These are phyloP conservation scores for Colletotrichum sansevieriae DNA, from an alignment of 2,329 filamentous ascomycete genomes.

Conservation along the genomic window DNA sequence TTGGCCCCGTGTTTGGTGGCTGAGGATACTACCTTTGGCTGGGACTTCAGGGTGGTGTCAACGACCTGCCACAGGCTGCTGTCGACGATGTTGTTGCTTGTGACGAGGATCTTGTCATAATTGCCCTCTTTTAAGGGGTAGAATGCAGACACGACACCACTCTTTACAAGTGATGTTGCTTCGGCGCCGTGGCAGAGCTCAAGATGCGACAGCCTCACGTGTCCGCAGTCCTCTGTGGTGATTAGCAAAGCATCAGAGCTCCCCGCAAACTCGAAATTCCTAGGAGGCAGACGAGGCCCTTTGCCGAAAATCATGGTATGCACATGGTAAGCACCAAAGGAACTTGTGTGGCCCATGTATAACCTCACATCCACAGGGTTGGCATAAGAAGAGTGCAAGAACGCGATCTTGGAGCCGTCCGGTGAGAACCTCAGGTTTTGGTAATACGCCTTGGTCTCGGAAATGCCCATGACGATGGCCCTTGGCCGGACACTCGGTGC, in stretches of 20 bases:
- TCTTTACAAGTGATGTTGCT: slow-evolving; percentile 45
- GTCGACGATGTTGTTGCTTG: slow-evolving; percentile 54
- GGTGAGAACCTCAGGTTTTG: slow-evolving; percentile 53
- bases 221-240: slow-evolving; percentile 51
- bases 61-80: slow-evolving; percentile 54
- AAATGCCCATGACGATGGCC: slow-evolving; percentile 44
- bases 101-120: slow-evolving; percentile 51
- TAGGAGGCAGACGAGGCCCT: slow-evolving; percentile 48
- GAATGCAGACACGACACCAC: slow-evolving; percentile 48
- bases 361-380: slow-evolving; percentile 48
- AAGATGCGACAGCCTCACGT: slow-evolving; percentile 50
- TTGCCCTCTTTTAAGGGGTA: slow-evolving; percentile 46
- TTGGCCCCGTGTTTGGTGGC: slow-evolving; percentile 49
- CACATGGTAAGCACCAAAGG: slow-evolving; percentile 48
- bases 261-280: slow-evolving; percentile 52
- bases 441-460: slow-evolving; percentile 33
- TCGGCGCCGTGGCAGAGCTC: slow-evolving; percentile 48
- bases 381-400: slow-evolving; percentile 47
- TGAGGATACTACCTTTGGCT: slow-evolving; percentile 49
- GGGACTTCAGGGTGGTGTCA: slow-evolving; percentile 42
- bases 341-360: slow-evolving; percentile 48
- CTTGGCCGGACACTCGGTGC: slow-evolving; percentile 43
- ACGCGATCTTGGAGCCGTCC: slow-evolving; percentile 53
- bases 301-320: slow-evolving; percentile 46
- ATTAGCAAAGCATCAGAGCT: slow-evolving; percentile 52